Evolutionary conservation across 768 basidiomycete genomes (phyloP).

Genomic region (Mrakia blollopis): DNA sequence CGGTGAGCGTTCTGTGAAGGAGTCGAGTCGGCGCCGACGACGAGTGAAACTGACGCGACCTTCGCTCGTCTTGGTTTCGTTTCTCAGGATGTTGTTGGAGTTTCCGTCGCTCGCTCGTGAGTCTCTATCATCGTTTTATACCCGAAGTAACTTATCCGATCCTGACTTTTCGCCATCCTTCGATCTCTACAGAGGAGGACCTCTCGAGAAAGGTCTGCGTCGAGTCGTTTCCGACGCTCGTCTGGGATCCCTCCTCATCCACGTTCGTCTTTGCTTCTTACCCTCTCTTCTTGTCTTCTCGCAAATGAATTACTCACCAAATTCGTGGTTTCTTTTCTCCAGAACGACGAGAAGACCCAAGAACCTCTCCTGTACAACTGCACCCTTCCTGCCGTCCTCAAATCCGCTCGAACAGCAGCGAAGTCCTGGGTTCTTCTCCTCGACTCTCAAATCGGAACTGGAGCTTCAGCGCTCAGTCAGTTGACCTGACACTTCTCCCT

Average conservation of each 20-base stretch:
- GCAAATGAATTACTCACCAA: not conserved
- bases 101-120: conserved; percentile 81
- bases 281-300: not conserved
- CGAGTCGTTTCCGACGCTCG: conserved; percentile 79
- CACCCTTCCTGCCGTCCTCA: conserved; percentile 69
- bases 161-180: conserved; percentile 45
- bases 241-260: conserved; percentile 83
- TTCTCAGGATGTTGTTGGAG: conserved; percentile 69
- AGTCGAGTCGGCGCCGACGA: not conserved
- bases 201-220: conserved; percentile 83
- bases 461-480: conserved; percentile 49
- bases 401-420: conserved; percentile 59
- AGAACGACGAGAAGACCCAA: conserved; percentile 65
- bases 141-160: too few relatives aligned
- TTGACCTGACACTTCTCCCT: conserved; percentile 53
- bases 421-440: conserved; percentile 79
- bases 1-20: conserved; percentile 47
- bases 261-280: conserved; percentile 40
- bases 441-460: conserved; percentile 94
- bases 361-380: conserved; percentile 82
- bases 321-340: not conserved
- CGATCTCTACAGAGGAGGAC: conserved; percentile 57
- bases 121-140: too few relatives aligned
- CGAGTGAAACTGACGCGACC: not conserved
- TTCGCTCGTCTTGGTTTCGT: not conserved